Evolutionary conservation across 169 alveolate species (phyloP).

Genomic region (Plasmodium gonderi): DNA sequence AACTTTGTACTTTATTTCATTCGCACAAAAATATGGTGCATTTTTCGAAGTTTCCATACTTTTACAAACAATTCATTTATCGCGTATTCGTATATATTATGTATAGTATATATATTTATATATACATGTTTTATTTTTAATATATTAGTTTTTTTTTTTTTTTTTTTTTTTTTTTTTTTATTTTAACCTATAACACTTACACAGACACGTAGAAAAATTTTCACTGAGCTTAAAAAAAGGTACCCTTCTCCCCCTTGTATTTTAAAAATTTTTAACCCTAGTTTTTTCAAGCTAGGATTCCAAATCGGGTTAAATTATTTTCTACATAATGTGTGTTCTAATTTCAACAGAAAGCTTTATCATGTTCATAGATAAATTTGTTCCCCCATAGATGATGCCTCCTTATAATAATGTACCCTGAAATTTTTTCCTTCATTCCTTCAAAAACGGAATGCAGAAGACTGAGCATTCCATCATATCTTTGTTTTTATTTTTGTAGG

Average conservation of each 20-base stretch:
- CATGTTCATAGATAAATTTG: neutral
- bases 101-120: neutral
- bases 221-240: neutral
- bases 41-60: neutral
- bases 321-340: neutral
- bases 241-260: neutral
- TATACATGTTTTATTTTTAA: neutral
- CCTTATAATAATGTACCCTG: neutral
- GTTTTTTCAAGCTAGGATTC: neutral
- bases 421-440: neutral
- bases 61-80: neutral
- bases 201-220: neutral
- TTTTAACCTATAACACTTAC: neutral
- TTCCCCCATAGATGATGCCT: neutral
- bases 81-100: neutral
- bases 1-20: neutral
- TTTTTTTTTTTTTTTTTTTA: neutral
- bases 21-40: neutral
- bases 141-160: neutral
- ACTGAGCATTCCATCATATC: neutral
- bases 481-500: neutral
- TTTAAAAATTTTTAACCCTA: neutral
- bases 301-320: neutral
- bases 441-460: neutral
- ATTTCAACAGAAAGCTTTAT: neutral